Base-by-base conservation (phyloP, 192 early-diverging fungal genomes). In the Obelidium mucronatum region DNA sequence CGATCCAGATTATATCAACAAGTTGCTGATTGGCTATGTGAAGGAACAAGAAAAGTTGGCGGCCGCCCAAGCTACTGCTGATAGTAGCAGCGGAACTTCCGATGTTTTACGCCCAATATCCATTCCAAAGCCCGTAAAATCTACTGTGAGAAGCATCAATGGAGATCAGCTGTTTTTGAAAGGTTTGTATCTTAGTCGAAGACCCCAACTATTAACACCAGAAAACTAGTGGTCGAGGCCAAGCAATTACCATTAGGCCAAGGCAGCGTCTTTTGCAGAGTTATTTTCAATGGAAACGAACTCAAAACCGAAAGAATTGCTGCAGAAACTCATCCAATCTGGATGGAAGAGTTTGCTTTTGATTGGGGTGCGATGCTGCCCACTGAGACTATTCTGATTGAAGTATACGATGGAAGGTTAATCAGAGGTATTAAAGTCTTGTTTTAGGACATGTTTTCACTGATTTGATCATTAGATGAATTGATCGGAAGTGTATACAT, bases 1-100 rank as follows among this genome's bases (percentile, higher is more conserved):
- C 28, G 76, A 84, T 58, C 75, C 81, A 2, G 74, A 80, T 39
- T 79, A 66, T 48, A 73, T 87, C 62, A 83, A 86, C 67, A 35
- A 40, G 75, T 34, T 69, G 54, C 39, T 86, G 34, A 52, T 86
- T 56, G 51, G 40, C 44, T 77, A 79, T 40, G 48, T 82, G 3
- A 58, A 71, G 19, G 30, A 35, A 24, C 48, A 31, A 40, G 40
- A 75, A 22, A 64, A 68, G 44, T 55, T 51, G 19, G 70, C 71
- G 28, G 34, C 17, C 15, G 62, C 33, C 53, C 15, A 62, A 8
- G 74, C 42, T 19, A n/a, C 34, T 26, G 28, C 26, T 3, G 51
- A 58, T 22, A 26, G 55, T 8, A 8, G 5, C 5, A 13, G 11
- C 22, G 48, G 48, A 22, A 31, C 22, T 8, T 28, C 24, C 5